Evolutionary conservation across 768 basidiomycete genomes (phyloP), one percentile per base, ranked within the genome.

Genomic region (Tremella fuciformis): DNA sequence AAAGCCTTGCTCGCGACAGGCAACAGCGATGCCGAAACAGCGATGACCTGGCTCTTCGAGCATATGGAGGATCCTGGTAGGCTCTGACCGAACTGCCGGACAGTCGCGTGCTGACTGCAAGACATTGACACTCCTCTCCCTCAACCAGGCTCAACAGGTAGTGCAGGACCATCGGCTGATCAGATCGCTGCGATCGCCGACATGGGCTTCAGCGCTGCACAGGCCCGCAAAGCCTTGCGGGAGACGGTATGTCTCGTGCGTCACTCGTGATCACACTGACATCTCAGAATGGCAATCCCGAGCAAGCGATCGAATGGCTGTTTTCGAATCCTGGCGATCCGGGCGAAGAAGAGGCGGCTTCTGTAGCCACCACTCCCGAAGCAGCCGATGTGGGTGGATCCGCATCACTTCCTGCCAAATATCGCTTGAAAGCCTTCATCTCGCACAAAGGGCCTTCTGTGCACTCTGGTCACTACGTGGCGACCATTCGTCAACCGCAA

Each of bases 401-500:
- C 25, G 78, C 79, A 2, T 66, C 70, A 1, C 80, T 91, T 0
- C 93, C 93, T 0, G 91, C 86, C 4, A 78, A 79, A 13, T 99
- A 90, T 79, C 79, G 80, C 25, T 83, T 99, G 25, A 88, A 91
- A 72, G 91, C 89, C 8, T 99, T 98, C 80, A 85, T 99, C 69
- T 96, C 92, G 50, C 94, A 99, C 80, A 98, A 96, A 70, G 93
- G 94, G 0, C 88, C 89, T 0, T 92, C 89, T 0, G 91, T 93
- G 22, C 94, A 97, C 72, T 94, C 91, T 0, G 77, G 74, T 34
- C 76, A 77, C 55, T 76, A 76, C 53, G 77, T 77, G 40, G 64
- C 70, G 41, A 71, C 74, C 0, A 65, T 75, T 46, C 58, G 93
- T 88, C 0, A 93, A 91, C 71, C 71, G 67, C 94, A 96, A 68